Conservation (phyloP, 139 green algal species). For the Ettlia oleoabundans region DNA sequence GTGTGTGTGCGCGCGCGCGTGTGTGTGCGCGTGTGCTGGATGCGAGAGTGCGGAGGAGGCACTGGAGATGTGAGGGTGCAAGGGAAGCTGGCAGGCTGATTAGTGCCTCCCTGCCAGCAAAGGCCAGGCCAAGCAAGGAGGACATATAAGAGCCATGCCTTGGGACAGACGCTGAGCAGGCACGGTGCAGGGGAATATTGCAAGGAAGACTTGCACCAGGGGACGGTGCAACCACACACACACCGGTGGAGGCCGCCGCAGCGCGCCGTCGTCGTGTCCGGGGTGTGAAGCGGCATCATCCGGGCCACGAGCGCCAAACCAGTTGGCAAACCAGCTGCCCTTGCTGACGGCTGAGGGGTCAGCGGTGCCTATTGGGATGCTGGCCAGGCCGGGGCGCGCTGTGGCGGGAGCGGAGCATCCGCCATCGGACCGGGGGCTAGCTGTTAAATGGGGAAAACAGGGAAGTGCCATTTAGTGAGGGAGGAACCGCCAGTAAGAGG, state of each 20-base stretch:
- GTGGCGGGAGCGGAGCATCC: not conserved
- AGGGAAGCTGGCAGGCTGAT: too few relatives aligned
- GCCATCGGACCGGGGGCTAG: too few relatives aligned
- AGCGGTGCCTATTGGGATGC: not conserved
- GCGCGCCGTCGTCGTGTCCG: not conserved
- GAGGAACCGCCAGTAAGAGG: too few relatives aligned
- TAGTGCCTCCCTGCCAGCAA: too few relatives aligned
- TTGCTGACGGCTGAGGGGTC: slow-evolving; percentile 7
- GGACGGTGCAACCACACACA: not conserved
- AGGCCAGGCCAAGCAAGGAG: too few relatives aligned
- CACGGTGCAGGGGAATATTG: too few relatives aligned
- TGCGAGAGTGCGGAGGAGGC: too few relatives aligned
- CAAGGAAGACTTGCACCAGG: not conserved
- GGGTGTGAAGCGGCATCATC: slow-evolving; percentile 3
- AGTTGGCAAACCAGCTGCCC: slow-evolving; percentile 47
- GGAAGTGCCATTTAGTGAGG: too few relatives aligned
- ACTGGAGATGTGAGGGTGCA: too few relatives aligned
- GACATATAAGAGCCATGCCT: not conserved
- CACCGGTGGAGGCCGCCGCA: slow-evolving; percentile 17
- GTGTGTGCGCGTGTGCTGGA: too few relatives aligned
- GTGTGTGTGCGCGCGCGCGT: not conserved
- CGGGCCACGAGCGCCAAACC: slow-evolving; percentile 20
- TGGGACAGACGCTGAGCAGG: not conserved
- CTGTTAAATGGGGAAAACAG: too few relatives aligned
- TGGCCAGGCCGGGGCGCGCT: not conserved